Base-by-base conservation (phyloP, 2,329 filamentous ascomycete genomes). In the Hypomyces perniciosus region DNA sequence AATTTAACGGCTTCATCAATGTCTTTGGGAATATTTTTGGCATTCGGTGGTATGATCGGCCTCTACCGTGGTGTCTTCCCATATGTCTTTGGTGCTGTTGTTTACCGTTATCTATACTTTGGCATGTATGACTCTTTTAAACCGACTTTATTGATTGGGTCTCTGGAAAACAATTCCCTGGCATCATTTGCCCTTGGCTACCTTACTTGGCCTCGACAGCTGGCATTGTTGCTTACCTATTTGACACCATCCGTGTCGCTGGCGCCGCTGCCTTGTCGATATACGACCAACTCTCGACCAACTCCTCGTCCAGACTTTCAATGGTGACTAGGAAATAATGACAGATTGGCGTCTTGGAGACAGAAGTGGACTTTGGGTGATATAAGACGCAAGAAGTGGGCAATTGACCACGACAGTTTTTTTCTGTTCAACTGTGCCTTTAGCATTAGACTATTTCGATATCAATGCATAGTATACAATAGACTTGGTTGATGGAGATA, bases 61-160 rank as follows among this genome's bases (percentile, higher is more conserved):
- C 48, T 50, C 8, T 50, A 50, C 2, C 48, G 34, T 8, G 48
- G 48, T 13, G 44, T 50, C 42, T 31, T 46, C 5, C 48, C 48
- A 1, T 50, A 39, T 1, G 42, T 37, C 34, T 8, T 8, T 8
- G 34, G 34, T n/a, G n/a, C n/a, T n/a, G n/a, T 37, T 8, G 33
- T 35, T 33, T 50, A 50, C 8, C 34, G 43, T 0, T 33, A 35
- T 1, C 42, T 50, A 8, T 50, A 50, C 20, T 46, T 50, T 27
- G 48, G 42, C 42, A 39, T 41, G 43, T 46, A 50, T 12, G 43
- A 50, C 30, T 39, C 43, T 6, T 50, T 50, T 12, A 50, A 46
- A 20, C 34, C 43, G 4, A 34, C 39, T 12, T n/a, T 50, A 34
- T 10, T 50, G 6, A 12, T 50, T 8, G 43, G 48, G 8, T 12